Evolutionary conservation across 1,139 yeast species (phyloP), one percentile per base, ranked within the genome.

Genomic region (Meyerozyma smithsonii): DNA sequence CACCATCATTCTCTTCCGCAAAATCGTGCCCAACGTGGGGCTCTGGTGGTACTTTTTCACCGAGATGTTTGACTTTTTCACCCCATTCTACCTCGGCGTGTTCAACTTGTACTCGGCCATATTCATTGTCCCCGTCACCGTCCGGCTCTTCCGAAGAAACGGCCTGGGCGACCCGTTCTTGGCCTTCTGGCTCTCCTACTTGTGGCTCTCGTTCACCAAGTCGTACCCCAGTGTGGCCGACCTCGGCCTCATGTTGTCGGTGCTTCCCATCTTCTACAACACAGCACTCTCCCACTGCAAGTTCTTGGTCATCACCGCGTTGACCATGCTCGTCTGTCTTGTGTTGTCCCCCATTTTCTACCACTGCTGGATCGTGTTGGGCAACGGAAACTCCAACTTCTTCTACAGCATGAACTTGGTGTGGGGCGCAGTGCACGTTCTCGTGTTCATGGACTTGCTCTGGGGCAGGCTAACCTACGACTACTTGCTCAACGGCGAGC

Each of bases 41-140:
- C 69, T 92, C 30, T 92, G 99, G 99, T 92, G 99, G 99, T 92
- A 92, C 65, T 80, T 90, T 51, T 92, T 92, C 67, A 84, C 94
- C 21, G 98, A 92, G 59, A 86, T 92, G 81, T 92, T 92, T 64
- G 94, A 84, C 41, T 86, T 81, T 55, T 92, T 92, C 69, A 75
- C 84, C 21, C 81, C 88, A 14, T 89, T 92, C 57, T 92, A 86
- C 66, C 66, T 83, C 32, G 82, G 89, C 8, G 82, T 89, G 20
- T 94, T 90, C 74, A 92, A 89, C 55, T 54, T 90, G 36, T 88
- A 81, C 61, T 64, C 81, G n/a, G 66, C 78, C 23, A 64, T 83
- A 2, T 86, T 86, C 56, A 70, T 84, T 4, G 45, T 84, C 1
- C 97, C 97, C 8, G 55, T 92, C 17, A 75, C 96, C 0, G 55